Evolutionary conservation across 148 eudicot species (phyloP).

Genomic region (Gaultheria prostrata): DNA sequence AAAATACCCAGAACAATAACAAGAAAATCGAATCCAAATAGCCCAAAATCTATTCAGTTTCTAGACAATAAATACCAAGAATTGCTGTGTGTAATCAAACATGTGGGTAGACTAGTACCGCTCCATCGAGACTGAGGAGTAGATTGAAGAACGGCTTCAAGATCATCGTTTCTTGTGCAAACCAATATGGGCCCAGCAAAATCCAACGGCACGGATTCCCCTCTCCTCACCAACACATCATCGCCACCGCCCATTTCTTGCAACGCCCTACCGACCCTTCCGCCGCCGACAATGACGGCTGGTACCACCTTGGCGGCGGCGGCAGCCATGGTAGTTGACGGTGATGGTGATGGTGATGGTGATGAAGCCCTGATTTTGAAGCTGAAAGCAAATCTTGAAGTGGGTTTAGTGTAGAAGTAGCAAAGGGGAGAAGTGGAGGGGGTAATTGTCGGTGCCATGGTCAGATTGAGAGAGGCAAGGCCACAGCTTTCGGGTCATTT

Average conservation of each 20-base stretch:
- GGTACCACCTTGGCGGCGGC: slow-evolving; percentile 48
- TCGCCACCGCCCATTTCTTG: slow-evolving; percentile 78
- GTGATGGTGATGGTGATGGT: slow-evolving; percentile 11
- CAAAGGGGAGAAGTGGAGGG: slow-evolving; percentile 30
- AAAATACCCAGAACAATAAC: background rate
- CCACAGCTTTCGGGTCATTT: background rate
- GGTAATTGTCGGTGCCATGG: slow-evolving; percentile 27
- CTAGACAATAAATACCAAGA: background rate
- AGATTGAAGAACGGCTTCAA: slow-evolving; percentile 78
- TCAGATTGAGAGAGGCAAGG: background rate
- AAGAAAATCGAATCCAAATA: background rate
- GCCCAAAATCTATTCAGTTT: background rate
- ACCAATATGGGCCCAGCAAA: slow-evolving; percentile 85
- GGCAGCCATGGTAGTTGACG: slow-evolving; percentile 17
- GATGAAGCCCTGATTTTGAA: slow-evolving; percentile 17
- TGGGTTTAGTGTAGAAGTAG: slow-evolving; percentile 35
- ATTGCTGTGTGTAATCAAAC: background rate
- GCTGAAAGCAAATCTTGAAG: slow-evolving; percentile 20
- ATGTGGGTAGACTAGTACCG: slow-evolving; percentile 37
- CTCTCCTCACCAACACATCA: slow-evolving; percentile 76
- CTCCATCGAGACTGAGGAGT: slow-evolving; percentile 83
- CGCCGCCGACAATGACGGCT: slow-evolving; percentile 86
- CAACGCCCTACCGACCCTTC: slow-evolving; percentile 80
- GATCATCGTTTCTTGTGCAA: slow-evolving; percentile 92
- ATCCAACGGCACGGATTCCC: slow-evolving; percentile 74